Base-by-base conservation (phyloP, 345 rosid genomes). In the Kernera saxatilis region DNA sequence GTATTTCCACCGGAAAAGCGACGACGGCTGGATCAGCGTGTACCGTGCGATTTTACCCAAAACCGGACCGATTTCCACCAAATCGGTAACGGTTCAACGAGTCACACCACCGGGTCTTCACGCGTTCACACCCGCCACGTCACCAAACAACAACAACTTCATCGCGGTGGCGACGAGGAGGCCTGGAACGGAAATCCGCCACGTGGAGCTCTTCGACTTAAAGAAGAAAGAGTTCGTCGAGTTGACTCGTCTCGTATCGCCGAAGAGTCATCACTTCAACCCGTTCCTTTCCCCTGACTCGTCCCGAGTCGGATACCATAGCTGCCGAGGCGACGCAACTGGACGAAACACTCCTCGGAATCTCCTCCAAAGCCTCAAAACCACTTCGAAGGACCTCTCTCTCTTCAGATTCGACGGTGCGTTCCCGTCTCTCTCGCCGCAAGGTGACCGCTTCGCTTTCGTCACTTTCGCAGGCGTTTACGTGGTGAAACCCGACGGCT, bases 211-310 rank as follows among this genome's bases (percentile, higher is more conserved):
- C 0, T 88, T 82, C 32, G 89, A 90, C 41, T 78, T 86, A 0
- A 84, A 61, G 10, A 85, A 66, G 44, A 79, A 80, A 45, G 78
- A 81, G 82, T 87, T 88, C 63, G 35, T 56, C 29, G 96, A 88
- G 84, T 53, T 90, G 58, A 93, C 97, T 70, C 87, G 88, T 39
- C 69, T 75, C 0, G 82, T 90, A 1, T 85, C 98, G 0, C 92
- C 97, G 5, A 54, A 68, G 6, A 74, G 90, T 55, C 98, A 90
- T 63, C 96, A 93, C 55, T 78, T 88, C 4, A 90, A 90, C 82
- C 98, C 98, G 58, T 90, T 90, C 41, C 80, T 93, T 29, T 90
- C 98, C 8, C 88, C 92, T 1, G 98, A 88, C 83, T 84, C 92
- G 1, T 12, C 72, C 59, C 89, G 83, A 14, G 82, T 93, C 52